Evolutionary conservation across 148 eudicot genomes (phyloP).

Genomic region (Limonium bicolor): DNA sequence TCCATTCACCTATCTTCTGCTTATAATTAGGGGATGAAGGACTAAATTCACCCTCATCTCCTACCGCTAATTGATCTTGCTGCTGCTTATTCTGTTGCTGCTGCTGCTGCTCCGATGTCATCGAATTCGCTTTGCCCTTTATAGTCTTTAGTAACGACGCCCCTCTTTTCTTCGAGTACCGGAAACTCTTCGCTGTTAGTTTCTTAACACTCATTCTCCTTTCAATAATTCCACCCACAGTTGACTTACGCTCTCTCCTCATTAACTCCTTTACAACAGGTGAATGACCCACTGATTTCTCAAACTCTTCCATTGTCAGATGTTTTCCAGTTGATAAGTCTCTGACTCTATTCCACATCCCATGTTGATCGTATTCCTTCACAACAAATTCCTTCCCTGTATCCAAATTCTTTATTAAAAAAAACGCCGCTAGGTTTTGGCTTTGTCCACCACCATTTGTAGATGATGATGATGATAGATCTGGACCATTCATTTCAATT

Average conservation of each 20-base stretch:
- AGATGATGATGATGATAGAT: background rate
- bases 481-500: background rate
- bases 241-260: too few relatives aligned
- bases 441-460: constrained; percentile 11
- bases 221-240: too few relatives aligned
- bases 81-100: constrained; percentile 83
- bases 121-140: constrained; percentile 60
- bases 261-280: constrained; percentile 85
- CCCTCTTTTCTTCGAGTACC: constrained; percentile 54
- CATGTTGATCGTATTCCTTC: constrained; percentile 80
- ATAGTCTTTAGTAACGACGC: constrained; percentile 77
- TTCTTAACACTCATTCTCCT: constrained; percentile 87
- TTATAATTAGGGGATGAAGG: too few relatives aligned
- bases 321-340: constrained; percentile 86
- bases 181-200: constrained; percentile 16
- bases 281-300: constrained; percentile 75
- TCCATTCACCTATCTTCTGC: constrained; percentile 85
- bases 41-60: constrained; percentile 79
- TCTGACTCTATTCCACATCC: constrained; percentile 29
- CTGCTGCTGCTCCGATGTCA: constrained; percentile 52
- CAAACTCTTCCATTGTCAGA: constrained; percentile 91
- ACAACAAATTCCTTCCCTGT: constrained; percentile 91
- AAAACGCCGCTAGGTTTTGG: constrained; percentile 12
- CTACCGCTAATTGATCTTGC: constrained; percentile 77
- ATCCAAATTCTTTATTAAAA: constrained; percentile 82